phyloP scores from a whole-genome alignment of 2,329 filamentous ascomycete genomes.

The Neofusicoccum ribis region DNA sequence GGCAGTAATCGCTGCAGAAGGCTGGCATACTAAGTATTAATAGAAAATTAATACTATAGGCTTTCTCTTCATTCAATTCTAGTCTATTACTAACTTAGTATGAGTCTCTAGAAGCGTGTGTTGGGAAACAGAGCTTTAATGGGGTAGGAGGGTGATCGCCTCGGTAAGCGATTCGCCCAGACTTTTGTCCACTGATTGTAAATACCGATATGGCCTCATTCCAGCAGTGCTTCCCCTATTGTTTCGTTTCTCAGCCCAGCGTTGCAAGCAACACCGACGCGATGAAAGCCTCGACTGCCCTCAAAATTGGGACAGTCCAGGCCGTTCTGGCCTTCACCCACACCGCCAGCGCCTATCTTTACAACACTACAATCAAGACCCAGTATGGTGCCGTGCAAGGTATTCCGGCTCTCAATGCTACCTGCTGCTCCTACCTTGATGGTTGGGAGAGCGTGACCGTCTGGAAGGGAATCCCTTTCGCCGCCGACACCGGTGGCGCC shows the following conservation, averaged over 20 bases:
- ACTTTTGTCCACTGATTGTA: background rate
- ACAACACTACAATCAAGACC: background rate
- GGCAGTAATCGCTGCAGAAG: background rate
- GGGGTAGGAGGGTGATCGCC: too few species aligned
- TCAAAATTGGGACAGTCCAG: background rate
- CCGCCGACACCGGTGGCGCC: background rate
- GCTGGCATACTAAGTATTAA: background rate
- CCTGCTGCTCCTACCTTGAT: constrained; percentile 2
- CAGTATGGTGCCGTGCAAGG: background rate
- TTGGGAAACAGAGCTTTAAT: background rate
- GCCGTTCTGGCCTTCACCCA: background rate
- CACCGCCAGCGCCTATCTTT: background rate
- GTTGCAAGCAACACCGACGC: background rate
- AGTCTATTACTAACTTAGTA: background rate
- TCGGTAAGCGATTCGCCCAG: too few species aligned
- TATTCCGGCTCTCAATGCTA: background rate
- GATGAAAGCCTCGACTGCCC: background rate
- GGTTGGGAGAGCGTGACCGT: background rate
- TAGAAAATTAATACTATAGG: background rate
- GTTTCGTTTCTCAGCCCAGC: background rate
- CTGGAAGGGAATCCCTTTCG: background rate
- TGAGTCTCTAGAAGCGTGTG: background rate
- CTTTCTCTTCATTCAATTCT: background rate
- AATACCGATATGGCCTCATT: background rate
- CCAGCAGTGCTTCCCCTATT: background rate